Evolutionary conservation across 495 filamentous ascomycete species (phyloP).

Genomic region (Platismatia glauca): DNA sequence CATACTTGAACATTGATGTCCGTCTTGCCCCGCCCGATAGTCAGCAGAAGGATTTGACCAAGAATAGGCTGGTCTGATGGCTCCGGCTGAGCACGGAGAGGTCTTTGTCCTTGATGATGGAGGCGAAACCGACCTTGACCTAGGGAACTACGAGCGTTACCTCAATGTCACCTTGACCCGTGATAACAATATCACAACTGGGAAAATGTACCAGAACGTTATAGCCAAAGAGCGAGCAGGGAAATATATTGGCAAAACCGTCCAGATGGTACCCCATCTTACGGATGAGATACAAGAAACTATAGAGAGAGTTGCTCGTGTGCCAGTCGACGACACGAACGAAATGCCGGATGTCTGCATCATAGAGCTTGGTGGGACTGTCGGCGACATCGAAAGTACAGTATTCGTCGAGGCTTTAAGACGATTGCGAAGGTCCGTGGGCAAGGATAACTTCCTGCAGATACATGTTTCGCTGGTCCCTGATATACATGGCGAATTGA

Average conservation of each 20-base stretch:
- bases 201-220: constrained; percentile 87
- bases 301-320: constrained; percentile 77
- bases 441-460: constrained; percentile 73
- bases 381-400: constrained; percentile 84
- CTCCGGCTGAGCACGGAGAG: constrained; percentile 60
- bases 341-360: constrained; percentile 78
- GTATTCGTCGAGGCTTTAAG: constrained; percentile 84
- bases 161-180: constrained; percentile 60
- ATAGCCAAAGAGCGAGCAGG: constrained; percentile 71
- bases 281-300: constrained; percentile 87
- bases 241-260: constrained; percentile 84
- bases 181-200: constrained; percentile 90
- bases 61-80: constrained; percentile 58
- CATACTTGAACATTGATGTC: constrained; percentile 71
- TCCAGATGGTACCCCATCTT: constrained; percentile 88
- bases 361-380: constrained; percentile 68
- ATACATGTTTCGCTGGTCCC: constrained; percentile 81
- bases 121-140: constrained; percentile 81
- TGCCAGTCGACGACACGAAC: constrained; percentile 78
- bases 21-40: neutral
- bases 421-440: constrained; percentile 57
- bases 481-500: constrained; percentile 70
- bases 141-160: constrained; percentile 92
- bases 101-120: constrained; percentile 67
- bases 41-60: neutral